These are phyloP conservation scores for Plenodomus lindquistii DNA, from an alignment of 2,329 filamentous ascomycete genomes.

Conservation along the genomic window DNA sequence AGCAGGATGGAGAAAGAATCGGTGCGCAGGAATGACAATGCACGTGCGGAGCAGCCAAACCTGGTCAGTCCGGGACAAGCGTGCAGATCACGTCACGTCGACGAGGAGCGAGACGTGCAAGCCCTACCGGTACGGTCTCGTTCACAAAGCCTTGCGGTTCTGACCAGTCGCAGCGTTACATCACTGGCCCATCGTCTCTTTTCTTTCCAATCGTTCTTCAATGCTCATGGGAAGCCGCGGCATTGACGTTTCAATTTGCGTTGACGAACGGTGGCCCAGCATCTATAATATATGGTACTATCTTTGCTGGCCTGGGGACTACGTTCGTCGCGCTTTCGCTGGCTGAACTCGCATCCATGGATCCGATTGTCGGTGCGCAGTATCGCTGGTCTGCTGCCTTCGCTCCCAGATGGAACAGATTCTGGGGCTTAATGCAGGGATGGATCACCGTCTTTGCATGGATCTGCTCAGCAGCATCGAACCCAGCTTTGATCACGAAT, in stretches of 20 bases:
- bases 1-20: no score
- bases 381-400: slow-evolving; percentile 32
- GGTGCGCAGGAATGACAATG: no score
- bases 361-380: slow-evolving; percentile 35
- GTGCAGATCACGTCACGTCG: no score
- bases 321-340: slow-evolving; percentile 37
- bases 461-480: slow-evolving; percentile 36
- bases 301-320: slow-evolving; percentile 30
- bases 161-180: slow-evolving; percentile 23
- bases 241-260: slow-evolving; percentile 29
- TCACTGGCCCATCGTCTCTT: slow-evolving; percentile 24
- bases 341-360: slow-evolving; percentile 36
- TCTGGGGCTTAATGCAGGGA: slow-evolving; percentile 33
- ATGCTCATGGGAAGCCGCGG: slow-evolving; percentile 32
- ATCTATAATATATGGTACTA: slow-evolving; percentile 30
- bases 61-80: no score
- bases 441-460: slow-evolving; percentile 49
- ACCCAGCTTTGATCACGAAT: slow-evolving; percentile 29
- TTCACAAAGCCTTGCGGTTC: no score
- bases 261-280: slow-evolving; percentile 34
- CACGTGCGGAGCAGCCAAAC: no score
- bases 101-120: no score
- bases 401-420: slow-evolving; percentile 25
- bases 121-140: neutral
- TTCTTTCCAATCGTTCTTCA: slow-evolving; percentile 31